Percentiles rank a stretch among this genome's conserved stretches.
Conservation (phyloP, 2,329 filamentous ascomycete genomes). For the Curvularia hawaiiensis region DNA sequence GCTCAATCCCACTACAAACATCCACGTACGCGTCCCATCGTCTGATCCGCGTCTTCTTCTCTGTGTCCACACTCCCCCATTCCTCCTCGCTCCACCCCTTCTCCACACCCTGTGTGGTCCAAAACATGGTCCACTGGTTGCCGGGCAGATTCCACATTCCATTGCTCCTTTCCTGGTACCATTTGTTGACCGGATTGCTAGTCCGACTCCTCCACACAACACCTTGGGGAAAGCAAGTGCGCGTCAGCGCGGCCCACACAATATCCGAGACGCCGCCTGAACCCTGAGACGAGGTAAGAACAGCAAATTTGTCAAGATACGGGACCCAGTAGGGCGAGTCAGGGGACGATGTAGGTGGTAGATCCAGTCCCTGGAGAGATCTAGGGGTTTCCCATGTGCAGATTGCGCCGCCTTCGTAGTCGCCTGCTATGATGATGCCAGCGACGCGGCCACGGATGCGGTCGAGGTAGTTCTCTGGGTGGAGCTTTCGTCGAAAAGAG, state of each 20-base stretch:
- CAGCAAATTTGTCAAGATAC: slow-evolving; percentile 97
- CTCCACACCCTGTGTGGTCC: slow-evolving; percentile 74
- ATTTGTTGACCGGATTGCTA: slow-evolving; percentile 96
- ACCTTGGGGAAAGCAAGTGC: slow-evolving; percentile 83
- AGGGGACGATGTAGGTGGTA: slow-evolving; percentile 1
- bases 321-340: slow-evolving; percentile 70
- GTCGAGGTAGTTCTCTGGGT: slow-evolving; percentile 79
- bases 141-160: slow-evolving; percentile 81
- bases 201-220: slow-evolving; percentile 92
- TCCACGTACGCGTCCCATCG: slow-evolving; percentile 56
- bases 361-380: slow-evolving; percentile 50
- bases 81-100: slow-evolving; percentile 62
- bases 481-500: slow-evolving; percentile 84
- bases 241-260: slow-evolving; percentile 94
- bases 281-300: slow-evolving; percentile 85
- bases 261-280: slow-evolving; percentile 93
- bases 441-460: slow-evolving; percentile 83
- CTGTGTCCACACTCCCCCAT: slow-evolving; percentile 47
- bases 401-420: slow-evolving; percentile 95
- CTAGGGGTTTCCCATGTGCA: slow-evolving; percentile 88
- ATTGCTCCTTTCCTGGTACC: slow-evolving; percentile 92
- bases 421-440: slow-evolving; percentile 90
- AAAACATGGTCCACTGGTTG: slow-evolving; percentile 98
- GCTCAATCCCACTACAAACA: slow-evolving; percentile 54
- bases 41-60: slow-evolving; percentile 45